Base-by-base conservation (phyloP, 495 filamentous ascomycete genomes). In the Penicillium subrubescens region DNA sequence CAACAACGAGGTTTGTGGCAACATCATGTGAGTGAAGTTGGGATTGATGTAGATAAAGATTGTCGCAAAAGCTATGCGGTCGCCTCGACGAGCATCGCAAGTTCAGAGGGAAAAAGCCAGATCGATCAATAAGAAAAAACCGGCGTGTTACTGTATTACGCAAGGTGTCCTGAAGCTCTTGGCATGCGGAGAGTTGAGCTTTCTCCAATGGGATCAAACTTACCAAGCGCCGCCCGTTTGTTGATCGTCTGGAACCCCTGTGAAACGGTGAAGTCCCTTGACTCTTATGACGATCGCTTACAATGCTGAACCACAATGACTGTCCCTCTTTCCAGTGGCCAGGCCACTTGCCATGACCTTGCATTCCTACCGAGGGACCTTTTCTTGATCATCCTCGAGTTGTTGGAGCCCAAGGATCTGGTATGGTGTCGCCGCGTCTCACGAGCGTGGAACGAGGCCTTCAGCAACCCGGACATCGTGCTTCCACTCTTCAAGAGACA, bases 381-480 rank as follows among this genome's bases (percentile, higher is more conserved):
- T 41, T 82, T 82, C 64, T 79, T 75, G 76, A 73, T 81, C 64
- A 56, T 82, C 59, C 23, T 79, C 44, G 63, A 33, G 8, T 68
- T 76, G 48, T 79, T 90, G 27, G 62, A 79, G 2, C 83, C 87
- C 1, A 66, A 59, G 11, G 84, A 88, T 65, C 75, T 83, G 48
- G 66, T 89, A 2, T 77, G 81, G 53, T 84, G 81, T 69, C 86
- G 87, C 48, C 78, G 75, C 7, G 87, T 91, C 29, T 86, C 79
- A 12, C 78, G 71, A 51, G 65, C 71, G 14, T 91, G 87, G 86
- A 70, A 81, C 44, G 69, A 74, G 37, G 82, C 83, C 14, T 89
- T 91, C 65, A 77, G 79, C 55, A 79, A 81, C 64, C 73, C 80
- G 11, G 69, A 70, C 44, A 71, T 79, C 50, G 79, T 83, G 29